A percentile compares a stretch with the other conserved stretches of the same genome.
Conservation (phyloP, 2,329 filamentous ascomycete species). For the Alternaria metachromatica region DNA sequence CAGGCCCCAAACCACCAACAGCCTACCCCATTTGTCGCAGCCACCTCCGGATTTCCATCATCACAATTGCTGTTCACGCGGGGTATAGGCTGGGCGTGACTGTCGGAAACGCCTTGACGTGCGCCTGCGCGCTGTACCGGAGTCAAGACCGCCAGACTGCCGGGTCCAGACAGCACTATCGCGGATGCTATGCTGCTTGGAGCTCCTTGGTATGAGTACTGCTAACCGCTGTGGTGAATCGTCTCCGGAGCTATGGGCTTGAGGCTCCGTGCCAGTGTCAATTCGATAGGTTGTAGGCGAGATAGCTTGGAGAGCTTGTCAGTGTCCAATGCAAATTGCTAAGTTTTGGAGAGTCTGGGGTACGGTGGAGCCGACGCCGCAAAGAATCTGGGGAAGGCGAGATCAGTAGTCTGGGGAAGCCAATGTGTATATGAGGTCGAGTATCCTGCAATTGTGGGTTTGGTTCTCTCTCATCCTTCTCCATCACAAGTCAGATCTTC, state of each 20-base stretch:
- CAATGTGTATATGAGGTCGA: slow-evolving; percentile 13
- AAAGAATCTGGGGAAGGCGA: slow-evolving; percentile 19
- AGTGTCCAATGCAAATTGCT: slow-evolving; percentile 1
- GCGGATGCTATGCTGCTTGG: slow-evolving; percentile 1
- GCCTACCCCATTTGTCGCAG: background rate
- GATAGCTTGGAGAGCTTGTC: background rate
- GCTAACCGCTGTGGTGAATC: slow-evolving; percentile 3
- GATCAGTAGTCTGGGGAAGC: background rate
- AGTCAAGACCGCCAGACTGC: slow-evolving; percentile 7
- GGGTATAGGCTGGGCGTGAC: slow-evolving; percentile 6
- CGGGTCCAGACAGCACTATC: slow-evolving; percentile 2
- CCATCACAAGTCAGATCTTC: background rate
- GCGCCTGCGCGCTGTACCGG: background rate
- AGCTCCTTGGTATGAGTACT: background rate
- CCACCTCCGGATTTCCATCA: slow-evolving; percentile 1
- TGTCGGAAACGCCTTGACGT: background rate
- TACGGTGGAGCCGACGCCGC: slow-evolving; percentile 14
- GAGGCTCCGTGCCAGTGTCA: background rate
- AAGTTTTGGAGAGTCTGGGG: slow-evolving; percentile 14
- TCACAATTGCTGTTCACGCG: background rate
- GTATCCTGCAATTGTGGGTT: background rate
- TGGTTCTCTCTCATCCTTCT: background rate
- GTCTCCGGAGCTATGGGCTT: slow-evolving; percentile 11
- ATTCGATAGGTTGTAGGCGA: background rate
- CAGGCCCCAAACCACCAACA: slow-evolving; percentile 3